Evolutionary conservation across 2,329 filamentous ascomycete species (phyloP), one percentile per base, ranked within the genome.

Genomic region (Paracorniculantispora psalliotae): DNA sequence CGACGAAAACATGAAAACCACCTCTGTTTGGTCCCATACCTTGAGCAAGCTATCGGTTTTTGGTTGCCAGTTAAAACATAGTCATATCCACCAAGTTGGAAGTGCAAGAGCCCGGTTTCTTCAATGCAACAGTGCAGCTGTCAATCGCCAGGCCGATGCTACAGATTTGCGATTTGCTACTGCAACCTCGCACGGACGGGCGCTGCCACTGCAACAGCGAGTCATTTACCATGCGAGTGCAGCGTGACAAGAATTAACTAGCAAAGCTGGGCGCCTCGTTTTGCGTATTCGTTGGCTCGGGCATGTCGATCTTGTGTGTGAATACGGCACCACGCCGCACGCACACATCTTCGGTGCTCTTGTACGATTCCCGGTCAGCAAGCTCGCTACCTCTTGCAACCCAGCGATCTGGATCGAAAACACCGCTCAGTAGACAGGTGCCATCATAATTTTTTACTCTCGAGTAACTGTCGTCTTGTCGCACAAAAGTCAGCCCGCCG

Each of bases 181-280:
- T 57, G 33, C 12, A 28, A 17, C 44, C 41, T 15, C n/a, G 33
- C 12, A 28, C 19, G 33, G 30, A 49, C 26, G 15, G 25, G 15
- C n/a, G 17, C 46, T 30, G 15, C 21, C 26, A 49, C 30, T 39
- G 41, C 30, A 48, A 21, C 33, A 39, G 44, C 53, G 53, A 57
- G 53, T 57, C 53, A 57, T 48, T 57, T 9, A 28, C n/a, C 53
- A 49, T 41, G 43, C 17, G 41, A 28, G 44, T 48, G 43, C 43
- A 43, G 41, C 15, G 15, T 37, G 41, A 28, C 25, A 33, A 33
- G n/a, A 10, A 19, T 49, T 8, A 26, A 17, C 30, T 9, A 37
- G 23, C 21, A 48, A 41, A 23, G 44, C 44, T 30, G 12, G 21
- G 21, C 46, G 25, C 46, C 46, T 33, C 21, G 17, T 23, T 13